A percentile compares a stretch with the other conserved stretches of the same genome.
Conservation (phyloP, 805 yeast genomes). For the Diddensiella caesifluorescens region DNA sequence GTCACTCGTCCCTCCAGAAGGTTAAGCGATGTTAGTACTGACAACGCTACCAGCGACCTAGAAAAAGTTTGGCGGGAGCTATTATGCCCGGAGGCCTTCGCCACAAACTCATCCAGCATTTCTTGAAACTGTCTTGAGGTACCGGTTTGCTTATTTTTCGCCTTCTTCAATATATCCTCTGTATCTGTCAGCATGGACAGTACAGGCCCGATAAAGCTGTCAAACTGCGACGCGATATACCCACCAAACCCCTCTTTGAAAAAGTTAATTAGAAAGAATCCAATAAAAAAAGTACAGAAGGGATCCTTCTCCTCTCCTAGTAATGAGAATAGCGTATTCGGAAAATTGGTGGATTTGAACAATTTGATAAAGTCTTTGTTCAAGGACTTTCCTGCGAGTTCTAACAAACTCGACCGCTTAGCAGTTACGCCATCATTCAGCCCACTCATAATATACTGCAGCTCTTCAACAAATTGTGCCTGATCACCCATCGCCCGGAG, state of each 20-base stretch:
- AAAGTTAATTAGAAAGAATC: slow-evolving; percentile 7
- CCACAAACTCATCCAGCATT: slow-evolving; percentile 4
- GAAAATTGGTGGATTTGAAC: slow-evolving; percentile 14
- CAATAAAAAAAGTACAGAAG: slow-evolving; percentile 12
- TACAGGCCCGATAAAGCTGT: slow-evolving; percentile 5
- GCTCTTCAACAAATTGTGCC: slow-evolving; percentile 11
- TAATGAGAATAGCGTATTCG: slow-evolving; percentile 6
- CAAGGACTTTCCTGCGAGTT: slow-evolving; percentile 11
- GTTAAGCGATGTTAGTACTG: slow-evolving; percentile 10
- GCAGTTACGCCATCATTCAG: slow-evolving; percentile 5
- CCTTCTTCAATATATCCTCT: slow-evolving; percentile 8
- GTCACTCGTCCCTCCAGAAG: slow-evolving; percentile 5
- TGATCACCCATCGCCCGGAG: slow-evolving; percentile 17
- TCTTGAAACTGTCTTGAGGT: slow-evolving; percentile 1
- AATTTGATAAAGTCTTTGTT: slow-evolving; percentile 13
- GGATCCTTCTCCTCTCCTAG: slow-evolving; percentile 10
- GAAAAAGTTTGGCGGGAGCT: slow-evolving; percentile 7
- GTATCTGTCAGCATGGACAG: slow-evolving; percentile 12
- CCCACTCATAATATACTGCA: slow-evolving; percentile 17
- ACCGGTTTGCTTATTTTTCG: neutral
- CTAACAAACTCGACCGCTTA: slow-evolving; percentile 13
- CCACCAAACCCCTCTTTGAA: slow-evolving; percentile 13
- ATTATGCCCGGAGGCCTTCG: neutral
- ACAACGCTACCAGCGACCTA: slow-evolving; percentile 10
- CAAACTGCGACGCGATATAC: slow-evolving; percentile 9